Evolutionary conservation across 106 monocot species (phyloP).

Genomic region (Dendrobium nobile): DNA sequence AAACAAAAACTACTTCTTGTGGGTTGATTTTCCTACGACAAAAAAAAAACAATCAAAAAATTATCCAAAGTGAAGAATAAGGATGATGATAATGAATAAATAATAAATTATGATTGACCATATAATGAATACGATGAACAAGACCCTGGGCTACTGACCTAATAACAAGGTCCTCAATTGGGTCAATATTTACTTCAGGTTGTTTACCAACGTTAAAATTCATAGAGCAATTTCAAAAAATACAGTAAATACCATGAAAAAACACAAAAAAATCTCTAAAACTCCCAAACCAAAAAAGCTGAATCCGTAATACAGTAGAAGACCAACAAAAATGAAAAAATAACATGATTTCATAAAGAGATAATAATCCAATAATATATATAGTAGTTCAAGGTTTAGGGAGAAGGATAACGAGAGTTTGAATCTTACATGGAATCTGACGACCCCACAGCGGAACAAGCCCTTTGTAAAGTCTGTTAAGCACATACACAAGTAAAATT

Average conservation of each 20-base stretch:
- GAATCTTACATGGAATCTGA: conserved; percentile 46
- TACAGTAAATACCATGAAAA: neutral
- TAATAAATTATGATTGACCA: neutral
- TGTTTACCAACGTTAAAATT: no score
- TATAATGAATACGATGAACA: neutral
- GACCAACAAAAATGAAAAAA: neutral
- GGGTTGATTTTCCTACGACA: no score
- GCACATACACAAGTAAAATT: neutral
- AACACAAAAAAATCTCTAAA: neutral
- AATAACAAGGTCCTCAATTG: no score
- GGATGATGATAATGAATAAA: neutral
- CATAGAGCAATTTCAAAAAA: neutral
- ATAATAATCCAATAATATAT: no score
- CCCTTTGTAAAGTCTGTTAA: conserved; percentile 38
- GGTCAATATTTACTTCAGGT: no score
- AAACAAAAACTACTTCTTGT: no score
- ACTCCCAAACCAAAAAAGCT: neutral
- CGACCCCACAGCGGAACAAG: conserved; percentile 52
- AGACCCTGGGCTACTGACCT: no score
- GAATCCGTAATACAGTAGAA: neutral
- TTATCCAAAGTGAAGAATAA: no score
- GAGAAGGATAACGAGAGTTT: neutral
- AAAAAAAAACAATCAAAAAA: no score
- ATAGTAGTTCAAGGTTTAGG: neutral
- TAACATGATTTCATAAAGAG: neutral